Evolutionary conservation across 805 yeast species (phyloP).

Genomic region (Candida insectalens): DNA sequence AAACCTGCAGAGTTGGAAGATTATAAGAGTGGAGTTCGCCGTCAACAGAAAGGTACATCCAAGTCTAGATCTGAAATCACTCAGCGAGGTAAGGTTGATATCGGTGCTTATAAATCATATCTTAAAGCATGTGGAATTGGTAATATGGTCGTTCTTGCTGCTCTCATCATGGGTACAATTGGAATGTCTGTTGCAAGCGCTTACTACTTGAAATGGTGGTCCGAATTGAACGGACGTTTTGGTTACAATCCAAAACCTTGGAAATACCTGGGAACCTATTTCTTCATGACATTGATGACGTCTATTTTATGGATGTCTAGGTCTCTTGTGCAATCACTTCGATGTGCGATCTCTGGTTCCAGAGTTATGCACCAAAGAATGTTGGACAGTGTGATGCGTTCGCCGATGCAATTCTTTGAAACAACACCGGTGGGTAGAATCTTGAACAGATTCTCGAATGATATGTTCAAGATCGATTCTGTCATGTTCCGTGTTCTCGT

Average conservation of each 20-base stretch:
- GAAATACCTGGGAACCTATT: slow-evolving; percentile 63
- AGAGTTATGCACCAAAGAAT: slow-evolving; percentile 59
- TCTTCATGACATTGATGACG: slow-evolving; percentile 57
- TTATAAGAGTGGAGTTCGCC: slow-evolving; percentile 23
- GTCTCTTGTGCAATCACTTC: slow-evolving; percentile 60
- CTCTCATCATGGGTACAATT: slow-evolving; percentile 44
- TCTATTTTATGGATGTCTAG: slow-evolving; percentile 53
- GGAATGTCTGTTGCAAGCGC: slow-evolving; percentile 54
- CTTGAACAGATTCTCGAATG: slow-evolving; percentile 79
- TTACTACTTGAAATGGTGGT: slow-evolving; percentile 93
- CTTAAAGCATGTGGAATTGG: slow-evolving; percentile 74
- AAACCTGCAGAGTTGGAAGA: slow-evolving; percentile 50
- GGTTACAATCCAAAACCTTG: slow-evolving; percentile 64
- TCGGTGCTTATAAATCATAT: slow-evolving; percentile 71
- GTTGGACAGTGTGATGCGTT: slow-evolving; percentile 61
- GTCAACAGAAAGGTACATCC: slow-evolving; percentile 28
- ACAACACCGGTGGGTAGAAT: slow-evolving; percentile 89
- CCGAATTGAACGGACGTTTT: slow-evolving; percentile 63
- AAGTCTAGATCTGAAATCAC: slow-evolving; percentile 55
- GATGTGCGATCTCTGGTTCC: slow-evolving; percentile 74
- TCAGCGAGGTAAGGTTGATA: slow-evolving; percentile 86
- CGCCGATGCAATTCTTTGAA: slow-evolving; percentile 90
- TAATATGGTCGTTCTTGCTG: slow-evolving; percentile 50
- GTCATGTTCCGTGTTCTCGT: slow-evolving; percentile 55
- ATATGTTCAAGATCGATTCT: slow-evolving; percentile 79